Conservation (phyloP, 1,284 basidiomycete species). For the Naganishia sp. region DNA sequence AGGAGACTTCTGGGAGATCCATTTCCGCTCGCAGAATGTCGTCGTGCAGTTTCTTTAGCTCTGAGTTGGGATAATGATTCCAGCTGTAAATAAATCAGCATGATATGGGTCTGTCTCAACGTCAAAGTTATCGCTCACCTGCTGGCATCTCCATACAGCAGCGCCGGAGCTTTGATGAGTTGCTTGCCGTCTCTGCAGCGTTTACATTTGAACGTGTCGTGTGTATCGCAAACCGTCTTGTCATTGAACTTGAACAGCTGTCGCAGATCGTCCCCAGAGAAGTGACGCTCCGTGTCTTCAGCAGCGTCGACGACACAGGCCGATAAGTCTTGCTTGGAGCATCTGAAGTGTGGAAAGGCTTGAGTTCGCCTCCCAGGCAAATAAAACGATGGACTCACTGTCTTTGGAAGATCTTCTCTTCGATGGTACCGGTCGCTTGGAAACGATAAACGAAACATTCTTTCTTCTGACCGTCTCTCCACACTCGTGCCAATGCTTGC, state of each 20-base stretch:
- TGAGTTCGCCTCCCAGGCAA: not conserved
- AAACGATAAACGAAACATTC: conserved; percentile 99
- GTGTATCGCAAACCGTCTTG: conserved; percentile 85
- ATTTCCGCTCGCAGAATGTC: conserved; percentile 90
- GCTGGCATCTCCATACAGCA: conserved; percentile 96
- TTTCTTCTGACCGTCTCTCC: conserved; percentile 99
- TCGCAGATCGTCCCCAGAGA: conserved; percentile 83
- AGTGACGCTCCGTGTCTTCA: conserved; percentile 92
- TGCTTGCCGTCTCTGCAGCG: conserved; percentile 88
- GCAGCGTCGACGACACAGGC: conserved; percentile 97
- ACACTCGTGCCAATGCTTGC: conserved; percentile 96
- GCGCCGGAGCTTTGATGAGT: conserved; percentile 73
- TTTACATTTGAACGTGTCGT: conserved; percentile 97
- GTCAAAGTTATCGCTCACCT: conserved; percentile 66
- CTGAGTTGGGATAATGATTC: conserved; percentile 92
- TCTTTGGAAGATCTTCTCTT: conserved; percentile 97
- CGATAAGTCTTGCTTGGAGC: conserved; percentile 93
- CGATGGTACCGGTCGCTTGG: conserved; percentile 95
- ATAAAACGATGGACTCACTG: conserved; percentile 56
- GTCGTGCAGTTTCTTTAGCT: conserved; percentile 90
- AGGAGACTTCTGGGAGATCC: conserved; percentile 79
- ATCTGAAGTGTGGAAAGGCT: conserved; percentile 52
- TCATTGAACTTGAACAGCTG: conserved; percentile 93
- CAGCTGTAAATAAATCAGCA: conserved; percentile 63
- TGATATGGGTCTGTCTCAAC: not conserved